Base-by-base conservation (phyloP, 2,329 filamentous ascomycete genomes). In the Monosporascus sp. region DNA sequence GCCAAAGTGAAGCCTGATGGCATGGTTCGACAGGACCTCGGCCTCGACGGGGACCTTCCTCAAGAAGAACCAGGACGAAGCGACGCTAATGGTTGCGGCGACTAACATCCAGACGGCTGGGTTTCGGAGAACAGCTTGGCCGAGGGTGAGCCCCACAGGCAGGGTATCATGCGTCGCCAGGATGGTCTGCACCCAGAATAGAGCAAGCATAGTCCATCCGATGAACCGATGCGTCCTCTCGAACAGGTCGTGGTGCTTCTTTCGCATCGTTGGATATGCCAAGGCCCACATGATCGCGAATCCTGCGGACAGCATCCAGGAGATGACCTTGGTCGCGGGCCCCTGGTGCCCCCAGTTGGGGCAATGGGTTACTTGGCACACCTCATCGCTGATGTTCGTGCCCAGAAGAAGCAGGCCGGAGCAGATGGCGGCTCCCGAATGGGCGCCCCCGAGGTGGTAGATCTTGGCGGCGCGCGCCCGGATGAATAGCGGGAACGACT, bases 51-150 rank as follows among this genome's bases (percentile, higher is more conserved):
- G 71, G 52, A 89, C 83, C 60, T 81, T 84, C 52, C 88, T 82
- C 27, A 94, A 80, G 53, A 82, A 79, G 3, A 87, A 66, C 89
- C 89, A 95, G 1, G 89, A 88, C 49, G 87, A 83, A 46, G 86
- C 74, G 57, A 92, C 78, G 58, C 85, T 80, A 41, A 77, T 62
- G 1, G 88, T 89, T 46, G 84, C 83, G 46, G 81, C 65, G 25
- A 81, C 60, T 18, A 93, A 74, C 62, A 88, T 80, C 85, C 88
- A 94, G 69, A 93, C 73, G 8, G 72, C 66, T 5, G 77, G 73
- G 18, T 65, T 74, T 15, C 62, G 63, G 22, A 70, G 63, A 2
- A 75, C 62, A 2, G 70, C 68, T 7, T 56, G 53, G 18, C 74
- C 74, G 17, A 76, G 65, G 8, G 66, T 58, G 2, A 58, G 43